Conservation (phyloP, 1,284 basidiomycete genomes). For the Leccinum griseonigrum region DNA sequence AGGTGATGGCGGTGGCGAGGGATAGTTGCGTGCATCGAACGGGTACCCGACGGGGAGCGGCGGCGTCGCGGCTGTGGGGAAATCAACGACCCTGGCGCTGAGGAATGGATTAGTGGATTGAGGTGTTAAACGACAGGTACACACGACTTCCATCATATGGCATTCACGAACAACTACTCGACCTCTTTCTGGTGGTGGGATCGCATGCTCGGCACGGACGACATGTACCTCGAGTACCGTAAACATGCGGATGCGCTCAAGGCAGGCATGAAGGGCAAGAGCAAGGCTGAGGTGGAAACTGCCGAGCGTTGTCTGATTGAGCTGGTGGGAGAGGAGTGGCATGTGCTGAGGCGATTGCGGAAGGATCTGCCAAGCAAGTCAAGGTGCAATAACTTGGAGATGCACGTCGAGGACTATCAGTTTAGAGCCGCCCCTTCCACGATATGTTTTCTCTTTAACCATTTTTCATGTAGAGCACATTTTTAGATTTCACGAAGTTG, state of each 20-base stretch:
- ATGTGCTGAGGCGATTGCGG: slow-evolving; percentile 63
- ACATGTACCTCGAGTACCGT: slow-evolving; percentile 80
- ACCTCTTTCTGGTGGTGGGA: slow-evolving; percentile 95
- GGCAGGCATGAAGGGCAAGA: slow-evolving; percentile 52
- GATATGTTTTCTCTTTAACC: too few relatives aligned
- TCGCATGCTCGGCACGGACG: slow-evolving; percentile 80
- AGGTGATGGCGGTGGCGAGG: slow-evolving; percentile 39
- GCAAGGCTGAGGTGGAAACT: slow-evolving; percentile 49
- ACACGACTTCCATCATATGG: slow-evolving; percentile 96
- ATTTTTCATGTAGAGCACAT: too few relatives aligned
- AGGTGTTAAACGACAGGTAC: background rate
- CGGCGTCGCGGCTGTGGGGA: slow-evolving; percentile 34
- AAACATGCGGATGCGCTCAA: slow-evolving; percentile 53
- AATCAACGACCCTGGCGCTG: slow-evolving; percentile 38
- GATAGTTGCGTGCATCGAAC: slow-evolving; percentile 39
- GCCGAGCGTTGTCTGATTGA: slow-evolving; percentile 59
- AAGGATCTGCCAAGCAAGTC: slow-evolving; percentile 23
- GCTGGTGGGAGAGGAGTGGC: slow-evolving; percentile 70
- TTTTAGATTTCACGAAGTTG: too few relatives aligned
- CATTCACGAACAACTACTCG: slow-evolving; percentile 86
- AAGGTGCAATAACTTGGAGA: slow-evolving; percentile 21
- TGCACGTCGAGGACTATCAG: background rate
- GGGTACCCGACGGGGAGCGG: slow-evolving; percentile 34
- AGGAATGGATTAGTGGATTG: slow-evolving; percentile 16
- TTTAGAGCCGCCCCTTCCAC: too few relatives aligned